These are phyloP conservation scores for Gracilariopsis chorda DNA, from an alignment of 23 red algal genomes.

Conservation along the genomic window DNA sequence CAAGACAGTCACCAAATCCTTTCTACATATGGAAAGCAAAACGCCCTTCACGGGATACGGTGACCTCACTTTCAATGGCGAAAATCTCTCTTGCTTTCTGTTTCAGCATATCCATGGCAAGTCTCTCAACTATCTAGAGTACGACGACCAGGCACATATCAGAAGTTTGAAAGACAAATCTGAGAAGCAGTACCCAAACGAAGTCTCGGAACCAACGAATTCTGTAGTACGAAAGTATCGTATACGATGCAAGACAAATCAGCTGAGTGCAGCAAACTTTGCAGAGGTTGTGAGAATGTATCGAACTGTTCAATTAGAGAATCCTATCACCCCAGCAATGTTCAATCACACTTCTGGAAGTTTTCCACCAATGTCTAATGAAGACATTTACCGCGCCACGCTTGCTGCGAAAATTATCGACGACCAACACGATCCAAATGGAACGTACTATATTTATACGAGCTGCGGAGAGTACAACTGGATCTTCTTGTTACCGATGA, in stretches of 20 bases:
- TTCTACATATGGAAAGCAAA: background rate
- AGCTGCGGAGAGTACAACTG: constrained; percentile 12
- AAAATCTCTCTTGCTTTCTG: background rate
- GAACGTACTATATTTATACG: background rate
- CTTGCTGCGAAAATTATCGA: constrained; percentile 51
- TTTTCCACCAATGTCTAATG: background rate
- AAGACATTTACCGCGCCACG: constrained; percentile 25
- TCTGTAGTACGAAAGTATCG: background rate
- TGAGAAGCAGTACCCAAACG: background rate
- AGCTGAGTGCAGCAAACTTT: background rate
- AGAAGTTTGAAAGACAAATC: background rate
- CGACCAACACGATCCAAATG: background rate
- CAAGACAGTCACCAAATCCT: background rate
- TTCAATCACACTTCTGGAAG: background rate
- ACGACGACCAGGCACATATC: constrained; percentile 18
- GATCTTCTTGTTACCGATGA: constrained; percentile 25
- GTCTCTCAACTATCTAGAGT: constrained; percentile 15
- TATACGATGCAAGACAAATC: constrained; percentile 10
- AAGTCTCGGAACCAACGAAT: too few species aligned
- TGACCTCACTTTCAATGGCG: constrained; percentile 39
- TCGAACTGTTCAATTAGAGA: constrained; percentile 38
- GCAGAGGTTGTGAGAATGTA: constrained; percentile 14
- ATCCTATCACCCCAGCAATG: background rate
- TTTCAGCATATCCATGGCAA: background rate
- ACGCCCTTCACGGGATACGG: background rate